phyloP scores from a whole-genome alignment of 176 grass and related monocot species.

The Tillandsia fasciculata region DNA sequence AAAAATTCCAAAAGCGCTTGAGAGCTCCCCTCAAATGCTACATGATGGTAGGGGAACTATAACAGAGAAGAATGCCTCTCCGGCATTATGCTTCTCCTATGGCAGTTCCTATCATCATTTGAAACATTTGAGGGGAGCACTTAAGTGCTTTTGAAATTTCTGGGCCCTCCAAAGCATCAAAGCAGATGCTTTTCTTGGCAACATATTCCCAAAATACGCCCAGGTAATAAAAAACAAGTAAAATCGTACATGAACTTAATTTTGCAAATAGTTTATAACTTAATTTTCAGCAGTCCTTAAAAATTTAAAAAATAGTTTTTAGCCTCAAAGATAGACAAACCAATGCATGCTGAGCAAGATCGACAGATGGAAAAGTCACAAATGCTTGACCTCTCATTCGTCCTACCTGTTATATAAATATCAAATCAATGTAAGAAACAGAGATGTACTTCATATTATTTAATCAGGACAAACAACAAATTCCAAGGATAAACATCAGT shows the following conservation, averaged over 20 bases:
- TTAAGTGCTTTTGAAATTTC: too few relatives aligned
- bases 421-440: slow-evolving; percentile 15
- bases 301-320: neutral
- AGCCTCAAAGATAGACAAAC: slow-evolving; percentile 30
- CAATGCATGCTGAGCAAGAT: slow-evolving; percentile 64
- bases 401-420: slow-evolving; percentile 53
- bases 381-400: slow-evolving; percentile 92
- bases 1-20: too few relatives aligned
- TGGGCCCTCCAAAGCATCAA: too few relatives aligned
- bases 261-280: neutral
- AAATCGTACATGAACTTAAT: neutral
- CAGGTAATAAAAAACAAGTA: neutral
- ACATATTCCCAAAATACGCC: too few relatives aligned
- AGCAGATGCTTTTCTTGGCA: too few relatives aligned
- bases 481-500: neutral
- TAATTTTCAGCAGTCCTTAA: neutral
- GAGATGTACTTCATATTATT: neutral
- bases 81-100: too few relatives aligned
- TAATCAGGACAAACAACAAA: neutral
- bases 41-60: too few relatives aligned
- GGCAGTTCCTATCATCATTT: too few relatives aligned
- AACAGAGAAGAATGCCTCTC: too few relatives aligned
- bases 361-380: slow-evolving; percentile 75
- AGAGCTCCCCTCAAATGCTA: too few relatives aligned
- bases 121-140: too few relatives aligned